phyloP scores from a whole-genome alignment of 1,139 yeast genomes.

The Suhomyces terraborum region DNA sequence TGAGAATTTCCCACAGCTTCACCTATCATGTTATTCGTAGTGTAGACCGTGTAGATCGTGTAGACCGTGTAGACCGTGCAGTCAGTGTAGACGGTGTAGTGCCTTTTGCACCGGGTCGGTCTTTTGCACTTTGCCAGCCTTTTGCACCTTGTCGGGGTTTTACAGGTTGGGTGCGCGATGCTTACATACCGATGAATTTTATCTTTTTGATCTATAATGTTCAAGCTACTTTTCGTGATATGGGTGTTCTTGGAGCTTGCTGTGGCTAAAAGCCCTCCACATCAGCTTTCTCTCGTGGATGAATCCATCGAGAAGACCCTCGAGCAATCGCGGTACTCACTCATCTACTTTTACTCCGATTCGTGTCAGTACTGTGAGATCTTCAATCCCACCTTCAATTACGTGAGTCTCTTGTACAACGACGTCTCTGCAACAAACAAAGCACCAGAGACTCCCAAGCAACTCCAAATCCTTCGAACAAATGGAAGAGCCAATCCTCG shows the following conservation, averaged over 20 bases:
- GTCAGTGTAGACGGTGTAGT: too few species aligned
- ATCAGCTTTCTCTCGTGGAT: conserved; percentile 20
- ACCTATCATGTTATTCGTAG: too few species aligned
- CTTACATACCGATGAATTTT: neutral
- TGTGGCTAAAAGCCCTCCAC: neutral
- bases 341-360: conserved; percentile 45
- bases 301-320: conserved; percentile 24
- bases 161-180: neutral
- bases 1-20: too few species aligned
- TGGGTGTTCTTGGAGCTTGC: neutral
- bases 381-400: conserved; percentile 41
- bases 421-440: conserved; percentile 13
- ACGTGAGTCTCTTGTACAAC: conserved; percentile 32
- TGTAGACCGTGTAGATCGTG: too few species aligned
- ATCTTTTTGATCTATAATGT: conserved; percentile 9
- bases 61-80: too few species aligned
- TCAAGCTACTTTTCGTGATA: neutral
- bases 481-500: conserved; percentile 30
- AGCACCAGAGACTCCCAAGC: conserved; percentile 1
- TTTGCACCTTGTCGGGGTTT: neutral
- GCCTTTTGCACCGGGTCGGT: too few species aligned
- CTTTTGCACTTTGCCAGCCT: neutral
- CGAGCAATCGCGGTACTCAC: conserved; percentile 31
- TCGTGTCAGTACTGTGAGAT: conserved; percentile 39
- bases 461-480: conserved; percentile 36